These are phyloP conservation scores for Ceratobasidium sp. DNA, from an alignment of 1,284 basidiomycete species.

Conservation along the genomic window DNA sequence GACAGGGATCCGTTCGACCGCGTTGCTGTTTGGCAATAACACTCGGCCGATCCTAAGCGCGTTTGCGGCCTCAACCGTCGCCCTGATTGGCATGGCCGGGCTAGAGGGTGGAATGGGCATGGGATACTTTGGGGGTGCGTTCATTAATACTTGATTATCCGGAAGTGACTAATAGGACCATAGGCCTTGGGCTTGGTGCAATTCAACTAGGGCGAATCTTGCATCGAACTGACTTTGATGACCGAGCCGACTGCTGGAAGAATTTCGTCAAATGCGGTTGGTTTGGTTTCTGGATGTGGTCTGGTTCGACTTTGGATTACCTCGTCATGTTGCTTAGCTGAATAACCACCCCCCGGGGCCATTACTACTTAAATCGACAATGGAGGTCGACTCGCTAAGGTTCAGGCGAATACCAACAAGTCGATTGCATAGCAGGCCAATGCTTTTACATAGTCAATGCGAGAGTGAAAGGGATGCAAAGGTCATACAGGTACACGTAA, in stretches of 20 bases:
- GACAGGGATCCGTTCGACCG: slow-evolving; percentile 93
- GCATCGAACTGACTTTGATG: slow-evolving; percentile 80
- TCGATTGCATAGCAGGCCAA: slow-evolving; percentile 34
- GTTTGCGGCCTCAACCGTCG: slow-evolving; percentile 80
- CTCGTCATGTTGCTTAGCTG: slow-evolving; percentile 46
- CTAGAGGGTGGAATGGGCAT: slow-evolving; percentile 77
- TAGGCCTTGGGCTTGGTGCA: slow-evolving; percentile 78
- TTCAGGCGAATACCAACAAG: slow-evolving; percentile 1
- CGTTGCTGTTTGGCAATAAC: slow-evolving; percentile 84
- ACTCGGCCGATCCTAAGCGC: slow-evolving; percentile 81
- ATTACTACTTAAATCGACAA: neutral
- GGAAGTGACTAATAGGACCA: slow-evolving; percentile 69
- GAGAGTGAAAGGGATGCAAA: slow-evolving; percentile 22
- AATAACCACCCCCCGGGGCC: neutral
- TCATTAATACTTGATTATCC: slow-evolving; percentile 53
- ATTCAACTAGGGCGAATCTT: slow-evolving; percentile 86
- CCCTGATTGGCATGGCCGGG: slow-evolving; percentile 81
- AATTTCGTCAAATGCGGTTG: slow-evolving; percentile 91
- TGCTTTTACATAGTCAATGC: slow-evolving; percentile 45
- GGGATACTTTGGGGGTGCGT: slow-evolving; percentile 41
- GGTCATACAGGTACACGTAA: slow-evolving; percentile 43
- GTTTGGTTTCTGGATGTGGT: slow-evolving; percentile 90
- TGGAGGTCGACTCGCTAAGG: no score
- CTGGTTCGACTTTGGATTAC: slow-evolving; percentile 86
- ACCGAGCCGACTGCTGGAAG: slow-evolving; percentile 87